phyloP scores from a whole-genome alignment of 164 flowering plant genomes.

The Houttuynia cordata region DNA sequence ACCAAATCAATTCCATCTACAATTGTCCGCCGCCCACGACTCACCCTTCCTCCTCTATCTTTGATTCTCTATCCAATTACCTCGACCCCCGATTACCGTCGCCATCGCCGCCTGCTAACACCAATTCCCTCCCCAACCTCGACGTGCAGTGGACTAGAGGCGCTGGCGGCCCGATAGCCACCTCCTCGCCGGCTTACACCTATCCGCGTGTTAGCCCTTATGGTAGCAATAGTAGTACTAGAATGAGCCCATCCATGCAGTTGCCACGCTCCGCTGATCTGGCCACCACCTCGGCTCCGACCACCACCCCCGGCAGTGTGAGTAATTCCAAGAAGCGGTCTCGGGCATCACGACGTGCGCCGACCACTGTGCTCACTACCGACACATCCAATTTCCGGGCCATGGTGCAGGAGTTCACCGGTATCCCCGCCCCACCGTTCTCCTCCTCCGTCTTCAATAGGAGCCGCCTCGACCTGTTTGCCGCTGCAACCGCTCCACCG shows the following conservation, averaged over 20 bases:
- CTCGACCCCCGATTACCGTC: slow-evolving; percentile 17
- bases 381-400: slow-evolving; percentile 69
- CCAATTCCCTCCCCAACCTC: slow-evolving; percentile 24
- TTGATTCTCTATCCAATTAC: slow-evolving; percentile 24
- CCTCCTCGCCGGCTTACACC: slow-evolving; percentile 9
- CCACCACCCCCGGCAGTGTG: neutral
- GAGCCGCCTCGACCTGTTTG: slow-evolving; percentile 37
- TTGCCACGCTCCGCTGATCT: neutral
- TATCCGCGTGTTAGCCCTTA: neutral
- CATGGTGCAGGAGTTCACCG: slow-evolving; percentile 81
- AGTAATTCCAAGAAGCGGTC: slow-evolving; percentile 52
- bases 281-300: neutral
- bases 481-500: slow-evolving; percentile 10
- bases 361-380: slow-evolving; percentile 75
- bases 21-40: slow-evolving; percentile 10
- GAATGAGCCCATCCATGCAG: slow-evolving; percentile 1
- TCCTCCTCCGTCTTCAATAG: slow-evolving; percentile 31
- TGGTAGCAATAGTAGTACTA: neutral
- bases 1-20: slow-evolving; percentile 6
- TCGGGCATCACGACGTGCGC: slow-evolving; percentile 63
- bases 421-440: slow-evolving; percentile 61
- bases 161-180: slow-evolving; percentile 9
- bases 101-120: slow-evolving; percentile 6
- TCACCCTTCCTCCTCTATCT: slow-evolving; percentile 3
- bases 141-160: slow-evolving; percentile 34